These are phyloP conservation scores for Multifurca ochricompacta DNA, from an alignment of 768 basidiomycete genomes.

Conservation along the genomic window DNA sequence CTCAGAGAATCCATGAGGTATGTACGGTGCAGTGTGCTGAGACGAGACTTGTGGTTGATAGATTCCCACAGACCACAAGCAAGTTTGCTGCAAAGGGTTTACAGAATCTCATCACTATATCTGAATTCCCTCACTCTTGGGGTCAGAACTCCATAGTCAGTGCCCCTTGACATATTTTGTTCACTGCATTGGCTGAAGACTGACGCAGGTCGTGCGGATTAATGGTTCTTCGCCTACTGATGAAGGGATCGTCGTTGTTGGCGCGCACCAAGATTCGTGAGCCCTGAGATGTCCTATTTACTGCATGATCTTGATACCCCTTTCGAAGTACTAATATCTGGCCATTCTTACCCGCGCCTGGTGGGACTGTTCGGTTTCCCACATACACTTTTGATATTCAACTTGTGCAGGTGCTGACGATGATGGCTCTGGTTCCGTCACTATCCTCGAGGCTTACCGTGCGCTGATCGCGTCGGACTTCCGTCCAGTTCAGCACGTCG, in stretches of 20 bases:
- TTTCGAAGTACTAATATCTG: constrained; percentile 57
- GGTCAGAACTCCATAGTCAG: constrained; percentile 74
- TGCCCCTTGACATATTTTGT: not conserved
- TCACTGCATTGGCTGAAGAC: not conserved
- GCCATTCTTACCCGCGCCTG: constrained; percentile 73
- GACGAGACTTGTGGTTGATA: not conserved
- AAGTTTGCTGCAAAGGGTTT: constrained; percentile 52
- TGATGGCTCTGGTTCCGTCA: constrained; percentile 56
- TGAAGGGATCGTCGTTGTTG: constrained; percentile 58
- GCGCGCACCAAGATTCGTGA: constrained; percentile 81
- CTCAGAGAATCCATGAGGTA: constrained; percentile 60
- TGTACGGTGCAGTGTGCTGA: constrained; percentile 3
- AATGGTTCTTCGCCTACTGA: constrained; percentile 59
- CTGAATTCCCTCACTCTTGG: constrained; percentile 77
- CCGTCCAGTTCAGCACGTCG: constrained; percentile 54
- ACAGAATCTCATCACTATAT: constrained; percentile 48
- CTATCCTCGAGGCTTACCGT: constrained; percentile 72
- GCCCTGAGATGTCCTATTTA: constrained; percentile 7
- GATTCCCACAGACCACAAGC: constrained; percentile 46
- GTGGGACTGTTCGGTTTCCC: constrained; percentile 29
- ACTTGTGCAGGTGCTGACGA: constrained; percentile 55
- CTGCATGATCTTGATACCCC: constrained; percentile 3
- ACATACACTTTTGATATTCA: not conserved
- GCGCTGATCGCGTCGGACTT: constrained; percentile 62
- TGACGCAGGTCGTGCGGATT: constrained; percentile 59